Conservation (phyloP, 2,329 filamentous ascomycete genomes). For the Aspergillus arachidicola region DNA sequence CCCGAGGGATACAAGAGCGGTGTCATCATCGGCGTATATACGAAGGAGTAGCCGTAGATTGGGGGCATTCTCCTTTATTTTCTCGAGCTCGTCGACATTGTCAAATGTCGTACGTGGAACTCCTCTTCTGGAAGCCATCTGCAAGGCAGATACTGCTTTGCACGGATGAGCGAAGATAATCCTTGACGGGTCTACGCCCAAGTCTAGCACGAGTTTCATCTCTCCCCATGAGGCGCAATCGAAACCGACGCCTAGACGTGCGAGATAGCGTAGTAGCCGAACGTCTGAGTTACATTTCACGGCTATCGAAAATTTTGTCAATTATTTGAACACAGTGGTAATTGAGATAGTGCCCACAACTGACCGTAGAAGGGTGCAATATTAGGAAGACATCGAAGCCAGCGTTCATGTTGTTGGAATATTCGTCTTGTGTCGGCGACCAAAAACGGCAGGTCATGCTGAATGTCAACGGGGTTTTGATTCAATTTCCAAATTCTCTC, state of each 20-base stretch:
- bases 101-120: conserved; percentile 5
- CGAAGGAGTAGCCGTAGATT: neutral
- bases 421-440: neutral
- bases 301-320: neutral
- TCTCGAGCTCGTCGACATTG: neutral
- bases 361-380: neutral
- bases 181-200: conserved; percentile 9
- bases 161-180: conserved; percentile 16
- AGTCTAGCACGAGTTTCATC: conserved; percentile 4
- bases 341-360: neutral
- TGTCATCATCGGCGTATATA: neutral
- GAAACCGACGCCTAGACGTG: conserved; percentile 13
- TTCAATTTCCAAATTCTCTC: neutral
- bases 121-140: neutral
- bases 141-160: conserved; percentile 9
- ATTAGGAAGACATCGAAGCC: neutral
- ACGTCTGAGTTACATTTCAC: conserved; percentile 14
- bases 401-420: neutral
- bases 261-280: conserved; percentile 7
- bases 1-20: neutral
- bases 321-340: neutral
- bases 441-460: neutral
- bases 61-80: neutral
- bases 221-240: conserved; percentile 16
- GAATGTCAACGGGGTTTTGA: neutral